These are phyloP conservation scores for Plasmodium inui DNA, from an alignment of 169 alveolate genomes.

Conservation along the genomic window DNA sequence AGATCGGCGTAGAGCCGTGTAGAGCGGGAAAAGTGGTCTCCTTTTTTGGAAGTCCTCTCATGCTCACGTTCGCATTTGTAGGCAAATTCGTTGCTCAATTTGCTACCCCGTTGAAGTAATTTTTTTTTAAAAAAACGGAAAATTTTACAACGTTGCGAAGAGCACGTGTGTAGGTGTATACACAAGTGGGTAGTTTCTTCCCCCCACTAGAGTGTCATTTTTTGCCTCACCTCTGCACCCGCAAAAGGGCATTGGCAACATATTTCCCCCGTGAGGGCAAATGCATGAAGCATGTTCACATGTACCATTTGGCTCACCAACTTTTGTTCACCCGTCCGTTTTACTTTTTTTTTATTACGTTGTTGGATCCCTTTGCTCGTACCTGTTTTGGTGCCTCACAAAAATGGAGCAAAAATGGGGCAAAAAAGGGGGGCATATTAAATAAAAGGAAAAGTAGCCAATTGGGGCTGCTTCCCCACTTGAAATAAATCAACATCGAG, in stretches of 20 bases:
- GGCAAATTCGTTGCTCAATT: background rate
- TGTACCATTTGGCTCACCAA: background rate
- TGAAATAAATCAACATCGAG: background rate
- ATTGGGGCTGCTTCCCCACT: background rate
- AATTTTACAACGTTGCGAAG: background rate
- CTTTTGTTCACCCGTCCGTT: background rate
- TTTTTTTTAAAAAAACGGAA: background rate
- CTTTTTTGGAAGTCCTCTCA: background rate
- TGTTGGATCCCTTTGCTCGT: background rate
- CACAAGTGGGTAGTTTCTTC: background rate
- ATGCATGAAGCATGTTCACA: background rate
- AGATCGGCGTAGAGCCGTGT: background rate
- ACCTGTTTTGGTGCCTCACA: background rate
- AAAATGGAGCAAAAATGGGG: background rate
- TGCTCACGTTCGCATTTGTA: background rate
- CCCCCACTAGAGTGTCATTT: background rate
- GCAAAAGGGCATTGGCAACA: background rate
- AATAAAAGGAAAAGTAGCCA: background rate
- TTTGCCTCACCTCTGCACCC: background rate
- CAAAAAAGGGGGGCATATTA: background rate
- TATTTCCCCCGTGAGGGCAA: background rate
- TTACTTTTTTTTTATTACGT: too few species aligned
- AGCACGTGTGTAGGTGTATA: background rate
- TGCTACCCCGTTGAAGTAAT: background rate
- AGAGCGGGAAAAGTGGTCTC: background rate